Base-by-base conservation (phyloP, 768 basidiomycete species). In the Phlebiopsis gigantea region DNA sequence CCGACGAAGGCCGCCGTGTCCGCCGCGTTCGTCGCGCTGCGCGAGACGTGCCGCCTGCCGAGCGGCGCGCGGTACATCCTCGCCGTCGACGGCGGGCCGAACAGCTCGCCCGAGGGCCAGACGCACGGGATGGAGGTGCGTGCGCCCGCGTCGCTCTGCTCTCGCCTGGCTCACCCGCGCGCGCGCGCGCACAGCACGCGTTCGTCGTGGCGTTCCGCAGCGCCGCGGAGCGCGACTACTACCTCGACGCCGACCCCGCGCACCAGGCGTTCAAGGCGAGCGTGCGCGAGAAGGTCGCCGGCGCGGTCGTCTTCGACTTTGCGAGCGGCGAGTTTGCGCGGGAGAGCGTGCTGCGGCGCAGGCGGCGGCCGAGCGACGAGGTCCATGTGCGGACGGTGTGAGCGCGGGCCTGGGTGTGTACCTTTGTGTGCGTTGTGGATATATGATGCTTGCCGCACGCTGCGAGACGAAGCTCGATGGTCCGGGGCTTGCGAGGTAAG, bases 191-290 rank as follows among this genome's bases (percentile, higher is more conserved):
- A 22, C 45, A 58, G 57, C 52, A 58, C 46, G 57, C 57, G 21
- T 58, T 43, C 34, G 46, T 54, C 19, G 43, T 58, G 7, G 44
- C 57, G 9, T 58, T 58, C 57, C 43, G 46, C 24, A n/a, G 3
- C 14, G 43, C 17, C 5, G 34, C n/a, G 7, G 57, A 53, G 19
- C 44, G 51, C 29, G 45, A 53, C 45, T 58, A 58, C 45, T 58
- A 58, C 52, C 43, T 53, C 17, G 52, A 46, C 29, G 21, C 7
- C 30, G 57, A 58, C 31, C 43, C 57, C 24, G 57, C 52, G 19
- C 57, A 58, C 41, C 57, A 46, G n/a, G 57, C 34, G 34, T 58
- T 58, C 53, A 53, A 47, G 46, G 52, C 44, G 46, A 24, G 19
- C n/a, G 45, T 58, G 24, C 9, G 17, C 21, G 52, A 53, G 2